Evolutionary conservation across 495 filamentous ascomycete genomes (phyloP), one percentile per base, ranked within the genome.

Genomic region (Neurospora intermedia): DNA sequence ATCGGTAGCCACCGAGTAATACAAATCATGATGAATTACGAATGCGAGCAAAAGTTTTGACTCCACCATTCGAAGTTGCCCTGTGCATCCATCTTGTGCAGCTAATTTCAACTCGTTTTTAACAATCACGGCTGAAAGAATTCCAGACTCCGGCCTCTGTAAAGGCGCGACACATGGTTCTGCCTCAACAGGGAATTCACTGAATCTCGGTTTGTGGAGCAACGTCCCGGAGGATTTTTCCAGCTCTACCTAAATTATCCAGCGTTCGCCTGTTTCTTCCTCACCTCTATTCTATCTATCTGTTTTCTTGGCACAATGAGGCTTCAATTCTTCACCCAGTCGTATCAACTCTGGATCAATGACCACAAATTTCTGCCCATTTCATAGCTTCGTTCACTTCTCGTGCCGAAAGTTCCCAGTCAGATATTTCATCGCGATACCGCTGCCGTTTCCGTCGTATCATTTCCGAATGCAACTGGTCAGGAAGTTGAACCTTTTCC

Each of bases 381-480:
- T 31, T 13, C 54, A 3, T 35, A 7, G 16, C 6, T 35, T 0
- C 16, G 54, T 2, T 18, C 27, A 9, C 4, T 1, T 0, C 31
- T 0, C 54, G 35, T 31, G 5, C 15, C 1, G 10, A 35, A 35
- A 18, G 27, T 62, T 18, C 13, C 8, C 6, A 4, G 1, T 0
- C 27, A 0, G 16, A 0, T 8, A 4, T 16, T 0, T 18, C 54
- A 35, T 35, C 27, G 0, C 0, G 23, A 13, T 0, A 16, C 27
- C 15, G 54, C 0, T 9, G 6, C 27, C 16, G 13, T 3, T 0
- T 0, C 16, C 0, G 27, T 18, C 27, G 23, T 0, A 15, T 6
- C 27, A 27, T 27, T 27, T 1, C 27, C 27, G 27, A 27, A 27
- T 27, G 27, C 27, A 27, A 1, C 27, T 27, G 27, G 27, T 27